Evolutionary conservation across 352 stramenopile species (phyloP), one percentile per base, ranked within the genome.

Genomic region (Globisporangium uncinulatum): DNA sequence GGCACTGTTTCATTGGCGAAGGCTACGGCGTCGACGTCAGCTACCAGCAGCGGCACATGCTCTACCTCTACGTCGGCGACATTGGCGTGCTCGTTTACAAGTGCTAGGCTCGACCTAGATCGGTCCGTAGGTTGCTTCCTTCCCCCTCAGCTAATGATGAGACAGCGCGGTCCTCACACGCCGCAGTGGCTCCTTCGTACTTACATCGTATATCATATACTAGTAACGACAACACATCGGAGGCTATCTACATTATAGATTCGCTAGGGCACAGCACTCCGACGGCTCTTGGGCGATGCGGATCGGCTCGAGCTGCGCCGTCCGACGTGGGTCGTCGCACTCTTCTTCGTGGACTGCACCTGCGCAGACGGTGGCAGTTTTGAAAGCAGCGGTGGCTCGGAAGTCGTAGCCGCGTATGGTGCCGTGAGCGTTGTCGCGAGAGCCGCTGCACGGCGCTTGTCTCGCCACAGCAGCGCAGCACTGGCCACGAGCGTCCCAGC

Each of bases 1-100:
- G 95, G 95, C 93, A 99, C 69, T 97, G 90, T 67, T 95, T 94
- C 57, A 96, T 99, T 20, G 95, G 93, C 34, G 96, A 98, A 70
- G 95, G 95, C 13, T 99, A 98, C 67, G 94, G 90, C 50, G 98
- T 98, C 66, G 92, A 98, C 63, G 90, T 98, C 56, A 97, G 86
- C 62, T 98, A 98, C 73, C 89, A 98, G 76, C 85, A 97, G 60
- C 87, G 92, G 59, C 93, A 98, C 76, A 95, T 98, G 79, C 70
- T 98, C 20, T 97, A 98, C 71, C 73, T 98, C 47, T 88, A 93
- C 59, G 95, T 98, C 51, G 93, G 91, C 17, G 91, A 96, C 59
- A 95, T 98, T 45, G 94, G 91, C 31, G 87, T 98, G 59, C 75
- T 99, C 56, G 85, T 95, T 50, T 98, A 98, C 88, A 98, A 98